Evolutionary conservation across 2,329 filamentous ascomycete genomes (phyloP).

Genomic region (Byssothecium circinans): DNA sequence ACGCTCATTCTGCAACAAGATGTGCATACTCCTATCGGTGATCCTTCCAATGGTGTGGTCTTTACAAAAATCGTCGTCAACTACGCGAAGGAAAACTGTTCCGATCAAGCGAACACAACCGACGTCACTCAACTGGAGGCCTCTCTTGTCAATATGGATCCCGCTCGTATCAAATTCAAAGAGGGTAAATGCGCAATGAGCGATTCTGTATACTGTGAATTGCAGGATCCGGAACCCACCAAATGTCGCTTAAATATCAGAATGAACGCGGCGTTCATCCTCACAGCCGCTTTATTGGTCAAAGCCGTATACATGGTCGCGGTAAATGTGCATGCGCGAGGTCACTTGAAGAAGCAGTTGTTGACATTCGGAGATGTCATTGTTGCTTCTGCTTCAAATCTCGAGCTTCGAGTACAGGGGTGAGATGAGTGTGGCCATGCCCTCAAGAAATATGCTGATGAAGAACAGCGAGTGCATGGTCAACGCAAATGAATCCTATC

Average conservation of each 20-base stretch:
- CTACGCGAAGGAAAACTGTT: constrained; percentile 20
- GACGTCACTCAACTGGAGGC: constrained; percentile 8
- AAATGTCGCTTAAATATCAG: constrained; percentile 34
- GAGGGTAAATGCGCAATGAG: constrained; percentile 18
- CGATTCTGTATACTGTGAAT: constrained; percentile 13
- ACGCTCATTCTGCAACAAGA: constrained; percentile 4
- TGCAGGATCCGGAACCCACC: constrained; percentile 4
- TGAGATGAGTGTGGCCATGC: too few species aligned
- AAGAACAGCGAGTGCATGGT: constrained; percentile 40
- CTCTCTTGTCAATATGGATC: not conserved
- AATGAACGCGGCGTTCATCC: constrained; percentile 33
- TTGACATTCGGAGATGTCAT: constrained; percentile 37
- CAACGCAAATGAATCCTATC: constrained; percentile 31
- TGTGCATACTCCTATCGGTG: not conserved
- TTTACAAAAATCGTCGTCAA: constrained; percentile 19
- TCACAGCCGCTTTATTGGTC: constrained; percentile 23
- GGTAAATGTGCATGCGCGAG: constrained; percentile 25
- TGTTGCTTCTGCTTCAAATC: constrained; percentile 30
- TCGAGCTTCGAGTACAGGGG: constrained; percentile 31
- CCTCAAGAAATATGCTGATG: too few species aligned
- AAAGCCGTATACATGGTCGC: constrained; percentile 37
- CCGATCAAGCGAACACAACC: constrained; percentile 12
- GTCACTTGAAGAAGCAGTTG: constrained; percentile 31
- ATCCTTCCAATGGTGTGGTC: not conserved
- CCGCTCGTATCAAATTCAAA: not conserved